Evolutionary conservation across 345 rosid genomes (phyloP).

Genomic region (Clausena lansium): DNA sequence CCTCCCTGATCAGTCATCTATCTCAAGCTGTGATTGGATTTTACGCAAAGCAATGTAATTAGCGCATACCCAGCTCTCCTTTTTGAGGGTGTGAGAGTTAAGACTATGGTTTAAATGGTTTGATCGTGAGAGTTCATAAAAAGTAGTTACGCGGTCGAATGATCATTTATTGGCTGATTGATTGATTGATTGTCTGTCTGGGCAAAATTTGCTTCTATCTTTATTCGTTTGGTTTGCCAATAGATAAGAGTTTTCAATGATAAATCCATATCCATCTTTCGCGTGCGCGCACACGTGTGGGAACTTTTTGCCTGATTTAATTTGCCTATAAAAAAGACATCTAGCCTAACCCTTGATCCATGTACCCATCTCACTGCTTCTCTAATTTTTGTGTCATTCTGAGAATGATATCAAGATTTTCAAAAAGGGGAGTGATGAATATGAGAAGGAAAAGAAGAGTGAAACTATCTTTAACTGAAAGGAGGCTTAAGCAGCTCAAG

Average conservation of each 20-base stretch:
- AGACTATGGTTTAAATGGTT: conserved; percentile 1
- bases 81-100: not conserved
- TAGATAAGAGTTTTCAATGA: not conserved
- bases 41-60: not conserved
- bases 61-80: not conserved
- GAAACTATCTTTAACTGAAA: conserved; percentile 5
- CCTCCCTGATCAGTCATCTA: not conserved
- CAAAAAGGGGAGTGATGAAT: not conserved
- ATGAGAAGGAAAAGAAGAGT: conserved; percentile 17
- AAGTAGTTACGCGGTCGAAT: not conserved
- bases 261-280: not conserved
- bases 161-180: conserved; percentile 3
- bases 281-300: not conserved
- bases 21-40: not conserved
- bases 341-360: not conserved
- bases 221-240: not conserved
- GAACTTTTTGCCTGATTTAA: not conserved
- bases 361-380: not conserved
- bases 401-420: conserved; percentile 18
- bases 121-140: not conserved
- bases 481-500: conserved; percentile 21
- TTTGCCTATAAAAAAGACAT: conserved; percentile 2
- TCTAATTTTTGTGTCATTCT: not conserved
- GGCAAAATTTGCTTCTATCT: not conserved
- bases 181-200: not conserved